phyloP scores from a whole-genome alignment of 176 grass and related monocot genomes.

The Lolium perenne region DNA sequence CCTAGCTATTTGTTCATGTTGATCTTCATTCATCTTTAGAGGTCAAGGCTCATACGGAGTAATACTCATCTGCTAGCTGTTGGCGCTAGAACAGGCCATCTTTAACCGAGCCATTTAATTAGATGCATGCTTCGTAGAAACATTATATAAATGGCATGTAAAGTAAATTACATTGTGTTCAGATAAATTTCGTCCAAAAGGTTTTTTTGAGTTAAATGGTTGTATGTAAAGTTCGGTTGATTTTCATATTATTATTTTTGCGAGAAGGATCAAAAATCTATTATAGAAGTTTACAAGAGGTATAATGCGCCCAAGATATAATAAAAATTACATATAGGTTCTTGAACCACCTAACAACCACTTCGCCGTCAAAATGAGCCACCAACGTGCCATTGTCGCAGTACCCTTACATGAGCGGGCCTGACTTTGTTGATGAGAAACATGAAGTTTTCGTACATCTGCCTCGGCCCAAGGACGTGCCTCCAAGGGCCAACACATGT shows the following conservation, averaged over 20 bases:
- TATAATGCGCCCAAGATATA: too few relatives aligned
- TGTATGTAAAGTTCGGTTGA: background rate
- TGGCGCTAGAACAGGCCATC: background rate
- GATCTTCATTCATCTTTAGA: background rate
- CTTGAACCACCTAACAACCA: too few relatives aligned
- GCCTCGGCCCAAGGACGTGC: too few relatives aligned
- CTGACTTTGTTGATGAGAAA: too few relatives aligned
- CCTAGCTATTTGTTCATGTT: background rate
- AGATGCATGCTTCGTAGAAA: background rate
- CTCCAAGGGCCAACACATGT: too few relatives aligned
- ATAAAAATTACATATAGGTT: too few relatives aligned
- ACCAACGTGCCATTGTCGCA: too few relatives aligned
- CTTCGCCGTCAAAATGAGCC: too few relatives aligned
- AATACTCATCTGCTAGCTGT: slow-evolving; percentile 7
- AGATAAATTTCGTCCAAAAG: background rate
- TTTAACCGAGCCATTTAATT: background rate
- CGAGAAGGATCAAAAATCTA: too few relatives aligned
- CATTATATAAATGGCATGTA: background rate
- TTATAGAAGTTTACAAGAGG: too few relatives aligned
- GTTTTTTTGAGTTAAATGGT: background rate
- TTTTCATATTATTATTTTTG: background rate
- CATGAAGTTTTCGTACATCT: too few relatives aligned
- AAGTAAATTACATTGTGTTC: background rate
- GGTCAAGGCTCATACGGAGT: slow-evolving; percentile 9
- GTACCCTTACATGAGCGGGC: too few relatives aligned